Percentiles rank a stretch among this genome's conserved stretches.
These are phyloP conservation scores for Macrolepiota albuminosa DNA, from an alignment of 768 basidiomycete species.

Conservation along the genomic window DNA sequence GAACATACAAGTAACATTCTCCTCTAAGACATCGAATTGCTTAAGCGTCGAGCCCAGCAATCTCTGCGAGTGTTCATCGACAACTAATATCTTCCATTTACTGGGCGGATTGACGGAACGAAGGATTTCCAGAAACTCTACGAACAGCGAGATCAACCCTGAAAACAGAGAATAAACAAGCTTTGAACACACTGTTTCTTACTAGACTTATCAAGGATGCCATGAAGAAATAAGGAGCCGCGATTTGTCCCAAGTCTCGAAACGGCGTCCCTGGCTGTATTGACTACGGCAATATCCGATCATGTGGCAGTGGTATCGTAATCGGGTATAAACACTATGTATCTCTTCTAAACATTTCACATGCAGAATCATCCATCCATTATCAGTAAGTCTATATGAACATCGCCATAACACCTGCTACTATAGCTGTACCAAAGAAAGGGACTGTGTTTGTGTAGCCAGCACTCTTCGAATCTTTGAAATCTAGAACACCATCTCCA, in stretches of 20 bases:
- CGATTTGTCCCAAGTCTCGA: neutral
- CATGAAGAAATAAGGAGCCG: slow-evolving; percentile 21
- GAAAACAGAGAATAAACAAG: neutral
- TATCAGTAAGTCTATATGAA: slow-evolving; percentile 11
- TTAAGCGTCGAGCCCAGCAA: slow-evolving; percentile 83
- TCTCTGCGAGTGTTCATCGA: slow-evolving; percentile 88
- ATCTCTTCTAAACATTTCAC: slow-evolving; percentile 12
- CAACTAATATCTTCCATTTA: slow-evolving; percentile 96
- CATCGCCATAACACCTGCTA: slow-evolving; percentile 8
- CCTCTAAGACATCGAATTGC: slow-evolving; percentile 90
- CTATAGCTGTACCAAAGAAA: slow-evolving; percentile 7
- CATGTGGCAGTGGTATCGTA: slow-evolving; percentile 2
- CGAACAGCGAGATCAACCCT: slow-evolving; percentile 2
- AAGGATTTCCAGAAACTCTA: slow-evolving; percentile 86
- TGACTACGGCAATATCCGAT: slow-evolving; percentile 18
- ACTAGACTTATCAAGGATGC: slow-evolving; percentile 39
- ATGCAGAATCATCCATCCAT: slow-evolving; percentile 6
- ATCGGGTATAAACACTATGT: neutral
- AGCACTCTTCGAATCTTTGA: slow-evolving; percentile 1
- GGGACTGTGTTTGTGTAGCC: slow-evolving; percentile 10
- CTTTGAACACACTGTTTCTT: slow-evolving; percentile 32
- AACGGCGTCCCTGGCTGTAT: neutral
- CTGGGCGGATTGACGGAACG: slow-evolving; percentile 81
- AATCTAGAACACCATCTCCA: slow-evolving; percentile 33
- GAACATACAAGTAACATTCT: slow-evolving; percentile 90